phyloP scores from a whole-genome alignment of 1,284 basidiomycete species.

The Hymenochaete sp. region DNA sequence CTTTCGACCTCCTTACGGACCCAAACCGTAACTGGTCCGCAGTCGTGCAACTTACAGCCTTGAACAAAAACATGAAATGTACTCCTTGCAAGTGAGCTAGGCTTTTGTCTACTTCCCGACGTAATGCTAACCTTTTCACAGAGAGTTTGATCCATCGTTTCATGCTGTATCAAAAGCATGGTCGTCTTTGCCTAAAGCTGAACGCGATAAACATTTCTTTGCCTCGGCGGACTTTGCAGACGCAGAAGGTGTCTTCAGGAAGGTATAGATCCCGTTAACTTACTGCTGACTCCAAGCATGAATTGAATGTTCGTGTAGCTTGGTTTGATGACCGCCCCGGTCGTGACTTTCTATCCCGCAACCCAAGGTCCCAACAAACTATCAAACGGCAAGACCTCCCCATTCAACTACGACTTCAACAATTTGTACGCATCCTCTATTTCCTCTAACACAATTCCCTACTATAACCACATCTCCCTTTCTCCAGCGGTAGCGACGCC shows the following conservation, averaged over 20 bases:
- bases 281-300: not conserved
- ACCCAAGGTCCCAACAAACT: constrained; percentile 58
- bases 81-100: constrained; percentile 61
- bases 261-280: constrained; percentile 37
- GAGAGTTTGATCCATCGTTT: constrained; percentile 81
- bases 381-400: constrained; percentile 42
- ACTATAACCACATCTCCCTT: constrained; percentile 11
- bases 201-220: constrained; percentile 81
- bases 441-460: not conserved
- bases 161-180: constrained; percentile 73
- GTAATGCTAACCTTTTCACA: constrained; percentile 27
- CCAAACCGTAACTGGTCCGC: constrained; percentile 78
- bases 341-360: constrained; percentile 72
- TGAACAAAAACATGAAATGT: constrained; percentile 71
- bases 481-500: constrained; percentile 68
- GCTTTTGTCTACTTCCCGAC: constrained; percentile 18
- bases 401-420: constrained; percentile 71
- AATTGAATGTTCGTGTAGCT: constrained; percentile 35
- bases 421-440: constrained; percentile 31
- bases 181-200: constrained; percentile 48
- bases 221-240: constrained; percentile 84
- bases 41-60: constrained; percentile 77
- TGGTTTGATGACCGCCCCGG: constrained; percentile 67
- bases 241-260: constrained; percentile 67
- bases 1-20: constrained; percentile 69